Conservation (phyloP, 345 rosid species). For the Citrus australasica region DNA sequence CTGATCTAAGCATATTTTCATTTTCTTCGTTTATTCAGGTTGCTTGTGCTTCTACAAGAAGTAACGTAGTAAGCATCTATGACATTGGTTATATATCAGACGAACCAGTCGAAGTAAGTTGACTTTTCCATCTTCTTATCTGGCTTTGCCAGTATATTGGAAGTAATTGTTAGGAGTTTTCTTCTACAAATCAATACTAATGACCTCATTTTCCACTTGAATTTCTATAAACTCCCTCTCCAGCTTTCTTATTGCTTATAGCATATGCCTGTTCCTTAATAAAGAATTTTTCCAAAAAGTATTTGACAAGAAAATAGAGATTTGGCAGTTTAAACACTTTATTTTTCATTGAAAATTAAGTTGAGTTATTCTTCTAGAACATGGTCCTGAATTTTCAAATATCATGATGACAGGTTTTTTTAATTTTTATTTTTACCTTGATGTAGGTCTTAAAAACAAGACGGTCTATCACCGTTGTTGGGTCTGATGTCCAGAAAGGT, state of each 20-base stretch:
- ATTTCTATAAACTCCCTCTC: neutral
- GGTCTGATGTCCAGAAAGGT: conserved; percentile 49
- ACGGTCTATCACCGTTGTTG: conserved; percentile 43
- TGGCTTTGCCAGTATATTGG: neutral
- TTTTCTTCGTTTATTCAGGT: conserved; percentile 42
- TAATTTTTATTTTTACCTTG: neutral
- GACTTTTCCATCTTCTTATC: conserved; percentile 6
- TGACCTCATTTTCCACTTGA: neutral
- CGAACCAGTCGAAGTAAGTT: conserved; percentile 69
- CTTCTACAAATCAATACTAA: neutral
- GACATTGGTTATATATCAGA: conserved; percentile 79
- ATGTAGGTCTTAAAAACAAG: conserved; percentile 65
- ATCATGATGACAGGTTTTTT: neutral
- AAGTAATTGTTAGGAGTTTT: neutral
- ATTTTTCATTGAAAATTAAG: neutral
- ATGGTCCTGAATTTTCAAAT: neutral
- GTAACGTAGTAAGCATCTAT: conserved; percentile 53
- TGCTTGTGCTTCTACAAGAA: conserved; percentile 66
- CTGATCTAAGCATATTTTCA: neutral
- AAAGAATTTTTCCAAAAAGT: neutral
- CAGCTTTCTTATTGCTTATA: neutral
- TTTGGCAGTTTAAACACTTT: neutral
- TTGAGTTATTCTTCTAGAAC: neutral
- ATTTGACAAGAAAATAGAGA: neutral
- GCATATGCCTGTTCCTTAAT: neutral